Conservation (phyloP, 805 yeast species). For the Cyberlindnera sargentensis region DNA sequence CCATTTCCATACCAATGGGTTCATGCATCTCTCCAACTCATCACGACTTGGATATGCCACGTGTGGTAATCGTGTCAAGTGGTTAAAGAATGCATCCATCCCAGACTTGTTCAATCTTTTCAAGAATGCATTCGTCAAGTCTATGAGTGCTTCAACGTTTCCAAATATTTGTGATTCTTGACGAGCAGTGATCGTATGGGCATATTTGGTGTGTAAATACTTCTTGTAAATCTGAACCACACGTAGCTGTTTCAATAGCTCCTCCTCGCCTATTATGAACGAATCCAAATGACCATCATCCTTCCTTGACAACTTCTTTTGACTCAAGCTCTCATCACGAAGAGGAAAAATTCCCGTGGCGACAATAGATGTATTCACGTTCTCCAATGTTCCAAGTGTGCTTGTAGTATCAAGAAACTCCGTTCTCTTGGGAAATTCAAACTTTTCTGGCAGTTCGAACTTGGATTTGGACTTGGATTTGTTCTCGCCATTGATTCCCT, state of each 20-base stretch:
- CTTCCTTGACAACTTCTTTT: not conserved
- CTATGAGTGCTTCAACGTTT: not conserved
- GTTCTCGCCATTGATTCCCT: constrained; percentile 15
- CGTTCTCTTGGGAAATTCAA: not conserved
- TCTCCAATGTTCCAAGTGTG: not conserved
- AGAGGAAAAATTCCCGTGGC: no score
- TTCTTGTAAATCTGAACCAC: not conserved
- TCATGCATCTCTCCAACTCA: constrained; percentile 17
- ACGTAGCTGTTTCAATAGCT: not conserved
- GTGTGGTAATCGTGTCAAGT: not conserved
- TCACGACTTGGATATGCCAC: constrained; percentile 3
- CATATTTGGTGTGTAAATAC: not conserved
- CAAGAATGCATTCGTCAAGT: not conserved
- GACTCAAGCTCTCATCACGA: no score
- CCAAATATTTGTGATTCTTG: not conserved
- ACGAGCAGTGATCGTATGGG: not conserved
- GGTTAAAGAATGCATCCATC: not conserved
- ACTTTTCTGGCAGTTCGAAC: not conserved
- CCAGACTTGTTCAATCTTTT: not conserved
- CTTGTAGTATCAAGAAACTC: not conserved
- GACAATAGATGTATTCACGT: no score
- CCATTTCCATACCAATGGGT: constrained; percentile 27
- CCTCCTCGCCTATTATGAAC: not conserved
- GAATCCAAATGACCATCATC: not conserved
- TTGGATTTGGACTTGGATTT: not conserved